phyloP scores from a whole-genome alignment of 331 rosid genomes.

The Dryas integrifolia region DNA sequence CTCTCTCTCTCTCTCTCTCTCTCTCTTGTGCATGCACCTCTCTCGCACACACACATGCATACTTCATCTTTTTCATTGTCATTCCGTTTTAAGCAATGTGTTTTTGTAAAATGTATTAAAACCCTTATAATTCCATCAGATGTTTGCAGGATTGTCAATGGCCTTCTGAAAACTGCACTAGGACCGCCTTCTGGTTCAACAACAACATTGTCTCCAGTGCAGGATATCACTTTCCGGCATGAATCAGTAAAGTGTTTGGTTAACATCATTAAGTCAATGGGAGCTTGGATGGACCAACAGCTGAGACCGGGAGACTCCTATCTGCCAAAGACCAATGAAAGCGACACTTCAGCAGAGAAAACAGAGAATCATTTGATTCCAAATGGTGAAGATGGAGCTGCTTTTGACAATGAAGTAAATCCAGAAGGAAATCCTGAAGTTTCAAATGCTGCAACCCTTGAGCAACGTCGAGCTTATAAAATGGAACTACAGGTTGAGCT shows the following conservation, averaged over 20 bases:
- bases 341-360: slow-evolving; percentile 52
- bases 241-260: slow-evolving; percentile 95
- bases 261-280: slow-evolving; percentile 89
- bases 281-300: slow-evolving; percentile 97
- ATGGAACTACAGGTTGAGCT: slow-evolving; percentile 85
- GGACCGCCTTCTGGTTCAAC: slow-evolving; percentile 98
- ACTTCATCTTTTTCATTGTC: slow-evolving; percentile 16
- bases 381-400: slow-evolving; percentile 77
- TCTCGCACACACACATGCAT: not conserved
- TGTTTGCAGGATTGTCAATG: slow-evolving; percentile 97
- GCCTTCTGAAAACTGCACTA: slow-evolving; percentile 96
- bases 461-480: slow-evolving; percentile 93
- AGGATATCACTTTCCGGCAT: slow-evolving; percentile 89
- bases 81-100: slow-evolving; percentile 34
- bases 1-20: not conserved
- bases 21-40: not conserved
- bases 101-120: slow-evolving; percentile 56
- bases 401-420: slow-evolving; percentile 73
- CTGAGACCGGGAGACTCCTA: slow-evolving; percentile 60
- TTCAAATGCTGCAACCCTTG: slow-evolving; percentile 88
- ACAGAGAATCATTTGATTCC: slow-evolving; percentile 48
- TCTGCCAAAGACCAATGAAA: slow-evolving; percentile 58
- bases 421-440: slow-evolving; percentile 68
- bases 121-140: slow-evolving; percentile 76
- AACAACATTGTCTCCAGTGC: slow-evolving; percentile 82